Base-by-base conservation (phyloP, 768 basidiomycete genomes). In the Termitomyces sp. region DNA sequence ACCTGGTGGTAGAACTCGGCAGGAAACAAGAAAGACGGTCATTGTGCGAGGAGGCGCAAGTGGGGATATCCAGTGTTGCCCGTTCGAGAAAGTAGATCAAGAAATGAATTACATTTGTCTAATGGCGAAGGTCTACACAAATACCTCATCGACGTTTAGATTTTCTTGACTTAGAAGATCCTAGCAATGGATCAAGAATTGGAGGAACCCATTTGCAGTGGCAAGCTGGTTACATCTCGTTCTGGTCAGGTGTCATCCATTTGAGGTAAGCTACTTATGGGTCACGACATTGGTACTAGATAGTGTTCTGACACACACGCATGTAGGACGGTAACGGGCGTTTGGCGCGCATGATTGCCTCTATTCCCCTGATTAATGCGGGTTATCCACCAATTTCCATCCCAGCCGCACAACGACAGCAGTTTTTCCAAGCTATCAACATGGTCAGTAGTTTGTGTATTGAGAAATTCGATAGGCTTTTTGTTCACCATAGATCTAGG, bases 331-430 rank as follows among this genome's bases (percentile, higher is more conserved):
- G 70, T 44, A 72, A 71, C 57, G 72, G 69, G 16, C 66, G 70
- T n/a, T 50, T 70, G 37, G 62, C 62, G 18, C 65, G 70, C 29
- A 55, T 73, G 24, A 48, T 72, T 24, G 68, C 69, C 3, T 73
- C 72, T 46, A 64, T 73, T 39, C 72, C 72, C 33, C 63, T 73
- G 31, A 55, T 69, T 3, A 54, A 55, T 53, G 59, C 65, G 41
- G 69, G 69, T 9, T 71, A 69, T 53, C 72, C 69, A 13, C 70
- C 70, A 0, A 68, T 71, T 33, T 69, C 65, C n/a, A 64, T 72
- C 33, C 51, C 62, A 10, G 41, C 65, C 4, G 31, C 60, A 28
- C 62, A 65, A 36, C 66, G 68, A 5, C 39, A 53, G 6, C 63
- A 55, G 26, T 72, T 70, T 57, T 68, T 69, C 47, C 49, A 51